Evolutionary conservation across 1,284 basidiomycete species (phyloP), one percentile per base, ranked within the genome.

Genomic region (Butyriboletus appendiculatus): DNA sequence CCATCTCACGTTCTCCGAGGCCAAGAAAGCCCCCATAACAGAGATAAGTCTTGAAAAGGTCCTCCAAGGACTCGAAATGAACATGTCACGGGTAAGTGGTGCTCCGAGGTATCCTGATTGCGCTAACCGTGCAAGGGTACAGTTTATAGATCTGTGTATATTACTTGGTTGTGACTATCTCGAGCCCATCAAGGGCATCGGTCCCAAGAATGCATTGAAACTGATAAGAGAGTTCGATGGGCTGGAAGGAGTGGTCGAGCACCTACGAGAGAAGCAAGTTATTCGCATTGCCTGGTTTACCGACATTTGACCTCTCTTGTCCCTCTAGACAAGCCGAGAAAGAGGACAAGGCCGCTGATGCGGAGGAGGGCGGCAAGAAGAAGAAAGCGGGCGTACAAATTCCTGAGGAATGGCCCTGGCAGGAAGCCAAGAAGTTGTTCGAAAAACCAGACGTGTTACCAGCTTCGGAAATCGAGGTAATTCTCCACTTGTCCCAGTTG

Each of bases 141-240:
- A 97, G 90, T 99, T 99, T 69, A 93, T 95, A 66, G 97, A 99
- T 62, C 81, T 99, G 3, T 99, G 97, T 71, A 92, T 99, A 58
- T 80, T 99, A 9, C 86, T 98, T 42, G 97, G 97, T 3, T 99
- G 97, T 63, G 97, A 99, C 71, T 99, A 99, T 73, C 86, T 99
- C 37, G 96, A 98, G 61, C 96, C 95, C 1, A 94, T 99, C 65
- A 94, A 87, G 66, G 96, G 96, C 1, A 78, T 99, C 34, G 97
- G 97, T 1, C 92, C 97, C 16, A 98, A 98, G 72, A 96, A 90
- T 4, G 97, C 96, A 1, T 78, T 98, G 51, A 99, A 98, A 73
- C 82, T 98, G 24, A 84, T 99, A 52, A 80, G 90, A 58, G 96
- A 99, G 66, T 79, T 94, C 63, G 87, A 86, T n/a, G 81, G 80